Conservation (phyloP, 164 flowering plant species). For the Amborella trichopoda region DNA sequence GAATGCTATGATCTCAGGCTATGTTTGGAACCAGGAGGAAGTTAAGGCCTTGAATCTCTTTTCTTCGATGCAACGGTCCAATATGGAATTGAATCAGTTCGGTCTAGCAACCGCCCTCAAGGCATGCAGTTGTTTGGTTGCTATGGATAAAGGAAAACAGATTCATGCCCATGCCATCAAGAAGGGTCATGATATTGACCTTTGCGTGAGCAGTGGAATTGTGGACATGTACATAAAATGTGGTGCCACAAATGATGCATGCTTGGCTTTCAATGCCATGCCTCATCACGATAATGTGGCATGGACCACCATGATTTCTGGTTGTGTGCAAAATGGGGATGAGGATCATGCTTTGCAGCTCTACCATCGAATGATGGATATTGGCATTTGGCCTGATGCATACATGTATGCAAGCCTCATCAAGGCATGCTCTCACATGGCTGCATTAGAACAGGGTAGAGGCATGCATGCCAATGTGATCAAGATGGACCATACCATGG, state of each 20-base stretch:
- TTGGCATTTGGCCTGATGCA: constrained; percentile 34
- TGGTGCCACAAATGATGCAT: constrained; percentile 29
- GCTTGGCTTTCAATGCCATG: constrained; percentile 20
- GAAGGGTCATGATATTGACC: constrained; percentile 25
- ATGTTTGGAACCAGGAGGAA: constrained; percentile 18
- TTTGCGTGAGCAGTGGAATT: constrained; percentile 31
- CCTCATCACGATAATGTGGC: constrained; percentile 36
- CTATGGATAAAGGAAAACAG: constrained; percentile 32
- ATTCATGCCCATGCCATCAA: constrained; percentile 31
- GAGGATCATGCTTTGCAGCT: constrained; percentile 27
- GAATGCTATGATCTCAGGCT: constrained; percentile 50
- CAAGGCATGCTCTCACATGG: constrained; percentile 43
- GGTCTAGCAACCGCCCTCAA: constrained; percentile 35
- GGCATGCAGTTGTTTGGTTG: constrained; percentile 30
- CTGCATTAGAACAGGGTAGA: constrained; percentile 38
- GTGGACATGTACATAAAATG: constrained; percentile 48
- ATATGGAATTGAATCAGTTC: constrained; percentile 24
- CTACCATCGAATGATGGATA: constrained; percentile 31
- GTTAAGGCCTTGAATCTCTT: constrained; percentile 31
- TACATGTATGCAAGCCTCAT: constrained; percentile 39
- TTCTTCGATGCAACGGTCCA: constrained; percentile 17
- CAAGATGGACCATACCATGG: constrained; percentile 25
- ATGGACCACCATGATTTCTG: constrained; percentile 52
- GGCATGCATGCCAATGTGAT: constrained; percentile 46
- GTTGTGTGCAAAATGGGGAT: constrained; percentile 42